These are phyloP conservation scores for Alternaria sp. DNA, from an alignment of 2,329 filamentous ascomycete species.

Conservation along the genomic window DNA sequence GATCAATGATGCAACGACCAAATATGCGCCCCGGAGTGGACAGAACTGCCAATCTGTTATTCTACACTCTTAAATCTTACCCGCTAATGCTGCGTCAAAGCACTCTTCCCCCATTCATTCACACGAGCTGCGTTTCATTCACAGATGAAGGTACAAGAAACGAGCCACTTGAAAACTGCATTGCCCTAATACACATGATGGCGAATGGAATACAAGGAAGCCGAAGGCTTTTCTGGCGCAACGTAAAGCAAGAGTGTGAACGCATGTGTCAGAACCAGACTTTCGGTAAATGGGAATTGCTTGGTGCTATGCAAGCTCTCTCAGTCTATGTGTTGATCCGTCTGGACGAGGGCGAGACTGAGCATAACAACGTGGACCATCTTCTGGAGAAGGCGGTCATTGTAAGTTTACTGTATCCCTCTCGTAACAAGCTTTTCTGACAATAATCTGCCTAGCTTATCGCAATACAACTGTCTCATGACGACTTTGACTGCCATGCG, in stretches of 20 bases:
- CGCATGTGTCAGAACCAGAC: conserved; percentile 5
- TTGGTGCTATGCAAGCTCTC: conserved; percentile 56
- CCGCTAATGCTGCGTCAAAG: conserved; percentile 52
- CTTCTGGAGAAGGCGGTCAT: conserved; percentile 3
- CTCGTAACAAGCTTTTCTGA: not conserved
- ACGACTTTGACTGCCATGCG: not conserved
- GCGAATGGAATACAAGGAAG: conserved; percentile 42
- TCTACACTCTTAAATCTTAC: conserved; percentile 55
- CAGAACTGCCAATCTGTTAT: conserved; percentile 49
- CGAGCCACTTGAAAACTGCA: conserved; percentile 54
- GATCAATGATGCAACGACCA: conserved; percentile 40
- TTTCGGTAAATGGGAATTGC: conserved; percentile 49
- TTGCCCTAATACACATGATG: conserved; percentile 55
- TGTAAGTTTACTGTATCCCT: not conserved
- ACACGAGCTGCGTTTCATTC: conserved; percentile 41
- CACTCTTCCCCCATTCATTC: conserved; percentile 56
- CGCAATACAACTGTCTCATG: conserved; percentile 2
- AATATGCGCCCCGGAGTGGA: conserved; percentile 37
- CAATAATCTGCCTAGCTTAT: not conserved
- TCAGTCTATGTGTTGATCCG: conserved; percentile 56
- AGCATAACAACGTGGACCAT: conserved; percentile 54
- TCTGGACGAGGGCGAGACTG: conserved; percentile 56
- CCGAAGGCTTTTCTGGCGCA: conserved; percentile 57
- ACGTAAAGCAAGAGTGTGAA: conserved; percentile 56
- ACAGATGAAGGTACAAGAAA: conserved; percentile 31